Conservation (phyloP, 2,329 filamentous ascomycete genomes). For the Ascomycota sp. region DNA sequence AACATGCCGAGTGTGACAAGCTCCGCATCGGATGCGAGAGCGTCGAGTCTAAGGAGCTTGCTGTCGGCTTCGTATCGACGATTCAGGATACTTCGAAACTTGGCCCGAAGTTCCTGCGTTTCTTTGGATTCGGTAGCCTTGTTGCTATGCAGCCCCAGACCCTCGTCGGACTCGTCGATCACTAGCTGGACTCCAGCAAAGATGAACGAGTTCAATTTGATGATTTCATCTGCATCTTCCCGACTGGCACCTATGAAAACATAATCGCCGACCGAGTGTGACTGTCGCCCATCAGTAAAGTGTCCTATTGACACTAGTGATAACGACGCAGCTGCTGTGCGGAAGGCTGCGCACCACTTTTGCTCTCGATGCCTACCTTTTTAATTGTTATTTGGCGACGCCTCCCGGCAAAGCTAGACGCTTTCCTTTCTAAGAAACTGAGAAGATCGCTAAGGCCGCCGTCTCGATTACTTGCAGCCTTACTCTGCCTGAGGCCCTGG, state of each 20-base stretch:
- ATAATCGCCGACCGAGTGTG: constrained; percentile 45
- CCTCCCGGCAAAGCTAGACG: constrained; percentile 29
- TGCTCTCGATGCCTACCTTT: too few relatives aligned
- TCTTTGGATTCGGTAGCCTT: constrained; percentile 26
- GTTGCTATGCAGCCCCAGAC: constrained; percentile 9
- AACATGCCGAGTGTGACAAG: constrained; percentile 61
- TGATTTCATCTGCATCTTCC: constrained; percentile 41
- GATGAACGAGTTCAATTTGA: constrained; percentile 45
- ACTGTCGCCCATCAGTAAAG: constrained; percentile 45
- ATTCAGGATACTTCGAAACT: constrained; percentile 50
- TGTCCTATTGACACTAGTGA: too few relatives aligned
- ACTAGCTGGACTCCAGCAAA: constrained; percentile 47
- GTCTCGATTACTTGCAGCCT: constrained; percentile 43
- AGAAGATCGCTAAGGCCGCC: constrained; percentile 46
- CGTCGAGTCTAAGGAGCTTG: constrained; percentile 71
- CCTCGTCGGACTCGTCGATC: constrained; percentile 28
- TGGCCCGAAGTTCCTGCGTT: constrained; percentile 41
- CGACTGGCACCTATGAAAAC: constrained; percentile 47
- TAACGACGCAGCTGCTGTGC: too few relatives aligned
- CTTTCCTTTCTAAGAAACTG: constrained; percentile 51
- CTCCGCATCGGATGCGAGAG: constrained; percentile 49
- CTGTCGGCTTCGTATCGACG: constrained; percentile 49
- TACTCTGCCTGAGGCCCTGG: constrained; percentile 46
- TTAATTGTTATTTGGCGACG: constrained; percentile 40
- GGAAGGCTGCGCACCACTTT: too few relatives aligned